Conservation (phyloP, 495 filamentous ascomycete species). For the Lasiosphaeria hispida region DNA sequence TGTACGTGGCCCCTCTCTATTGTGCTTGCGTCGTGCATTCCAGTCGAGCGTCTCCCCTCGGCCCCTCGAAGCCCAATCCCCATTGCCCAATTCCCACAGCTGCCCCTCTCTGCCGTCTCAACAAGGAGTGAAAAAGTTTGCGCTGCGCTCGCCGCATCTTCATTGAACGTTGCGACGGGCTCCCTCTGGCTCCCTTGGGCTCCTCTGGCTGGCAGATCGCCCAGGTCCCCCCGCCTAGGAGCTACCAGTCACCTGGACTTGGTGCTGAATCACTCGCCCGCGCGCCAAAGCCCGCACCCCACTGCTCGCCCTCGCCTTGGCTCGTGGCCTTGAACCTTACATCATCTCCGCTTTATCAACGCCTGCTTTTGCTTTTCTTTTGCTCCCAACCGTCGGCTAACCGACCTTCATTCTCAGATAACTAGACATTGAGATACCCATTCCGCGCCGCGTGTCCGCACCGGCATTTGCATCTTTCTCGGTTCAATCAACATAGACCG, state of each 20-base stretch:
- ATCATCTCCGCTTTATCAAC: conserved; percentile 8
- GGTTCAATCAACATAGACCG: conserved; percentile 2
- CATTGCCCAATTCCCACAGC: neutral
- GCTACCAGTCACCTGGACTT: neutral
- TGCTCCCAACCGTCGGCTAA: conserved; percentile 14
- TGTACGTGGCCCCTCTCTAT: conserved; percentile 14
- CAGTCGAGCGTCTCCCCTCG: neutral
- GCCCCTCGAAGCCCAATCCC: neutral
- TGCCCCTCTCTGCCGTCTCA: neutral
- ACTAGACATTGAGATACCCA: conserved; percentile 34
- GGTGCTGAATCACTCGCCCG: neutral
- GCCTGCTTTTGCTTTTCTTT: neutral
- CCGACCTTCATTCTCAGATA: conserved; percentile 19
- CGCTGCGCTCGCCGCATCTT: neutral
- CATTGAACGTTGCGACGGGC: too few relatives aligned
- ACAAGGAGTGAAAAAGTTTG: neutral
- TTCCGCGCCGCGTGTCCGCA: conserved; percentile 10
- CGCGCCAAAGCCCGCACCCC: neutral
- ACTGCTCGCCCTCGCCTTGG: neutral
- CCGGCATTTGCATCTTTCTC: conserved; percentile 16
- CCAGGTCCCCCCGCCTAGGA: too few relatives aligned
- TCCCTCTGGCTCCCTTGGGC: too few relatives aligned
- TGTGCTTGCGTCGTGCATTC: neutral
- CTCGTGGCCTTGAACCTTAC: conserved; percentile 2
- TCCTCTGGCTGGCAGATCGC: too few relatives aligned